Conservation (phyloP, 1,139 yeast species). For the Kodamaea sp. region DNA sequence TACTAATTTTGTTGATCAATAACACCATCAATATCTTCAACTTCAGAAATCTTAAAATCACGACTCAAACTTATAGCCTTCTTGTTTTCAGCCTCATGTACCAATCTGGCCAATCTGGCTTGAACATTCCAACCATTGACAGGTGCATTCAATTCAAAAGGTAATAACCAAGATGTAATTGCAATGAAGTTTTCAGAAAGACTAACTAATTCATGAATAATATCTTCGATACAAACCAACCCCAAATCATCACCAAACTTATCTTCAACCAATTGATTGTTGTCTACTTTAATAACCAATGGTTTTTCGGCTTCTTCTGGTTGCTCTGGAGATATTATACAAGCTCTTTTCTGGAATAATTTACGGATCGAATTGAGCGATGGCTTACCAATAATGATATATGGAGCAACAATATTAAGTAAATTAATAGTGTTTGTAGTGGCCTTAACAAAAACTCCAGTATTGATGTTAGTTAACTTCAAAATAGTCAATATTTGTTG, state of each 20-base stretch:
- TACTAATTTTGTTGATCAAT: constrained; percentile 57
- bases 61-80: constrained; percentile 56
- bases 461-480: constrained; percentile 55
- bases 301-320: constrained; percentile 30
- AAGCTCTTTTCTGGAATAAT: constrained; percentile 72
- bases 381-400: constrained; percentile 70
- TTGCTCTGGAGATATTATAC: constrained; percentile 38
- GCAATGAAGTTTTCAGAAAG: constrained; percentile 61
- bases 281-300: constrained; percentile 51
- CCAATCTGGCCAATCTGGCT: constrained; percentile 50
- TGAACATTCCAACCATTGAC: constrained; percentile 70
- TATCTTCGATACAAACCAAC: constrained; percentile 73
- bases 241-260: constrained; percentile 62
- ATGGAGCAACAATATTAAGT: constrained; percentile 65
- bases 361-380: constrained; percentile 67
- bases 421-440: constrained; percentile 55
- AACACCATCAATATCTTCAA: constrained; percentile 60
- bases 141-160: constrained; percentile 67
- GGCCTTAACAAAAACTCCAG: constrained; percentile 68
- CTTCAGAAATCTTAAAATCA: constrained; percentile 59
- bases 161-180: constrained; percentile 60
- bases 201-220: constrained; percentile 63
- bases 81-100: constrained; percentile 42
- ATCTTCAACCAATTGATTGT: constrained; percentile 72
- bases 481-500: constrained; percentile 53